Conservation (phyloP, 441 rosid species). For the Kokia cookei region DNA sequence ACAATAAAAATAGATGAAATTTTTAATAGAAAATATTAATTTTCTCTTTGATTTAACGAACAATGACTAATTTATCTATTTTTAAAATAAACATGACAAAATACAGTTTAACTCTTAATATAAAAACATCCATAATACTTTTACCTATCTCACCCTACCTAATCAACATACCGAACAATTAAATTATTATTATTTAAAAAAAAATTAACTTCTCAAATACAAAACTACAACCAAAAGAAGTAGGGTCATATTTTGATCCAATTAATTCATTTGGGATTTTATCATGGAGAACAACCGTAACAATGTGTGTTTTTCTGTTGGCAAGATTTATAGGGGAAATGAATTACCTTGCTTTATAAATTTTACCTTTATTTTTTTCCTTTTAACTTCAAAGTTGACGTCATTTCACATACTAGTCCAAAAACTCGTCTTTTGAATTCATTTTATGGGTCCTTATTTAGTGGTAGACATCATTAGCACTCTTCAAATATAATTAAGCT, state of each 20-base stretch:
- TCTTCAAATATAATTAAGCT: not conserved
- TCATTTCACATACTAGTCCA: not conserved
- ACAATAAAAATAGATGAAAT: no score
- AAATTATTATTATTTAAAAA: no score
- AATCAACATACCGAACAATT: no score
- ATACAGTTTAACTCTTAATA: no score
- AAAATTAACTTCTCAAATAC: no score
- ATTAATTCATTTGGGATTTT: not conserved
- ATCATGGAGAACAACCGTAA: not conserved
- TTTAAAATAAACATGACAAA: no score
- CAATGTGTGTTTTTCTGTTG: not conserved
- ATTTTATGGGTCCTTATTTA: not conserved
- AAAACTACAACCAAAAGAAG: no score
- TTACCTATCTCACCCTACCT: accelerated
- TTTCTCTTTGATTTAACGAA: no score
- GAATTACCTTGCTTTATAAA: not conserved
- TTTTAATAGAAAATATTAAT: no score
- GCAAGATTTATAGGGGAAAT: not conserved
- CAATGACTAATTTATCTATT: no score
- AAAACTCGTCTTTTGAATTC: not conserved
- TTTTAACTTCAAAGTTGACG: not conserved
- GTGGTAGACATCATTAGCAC: not conserved
- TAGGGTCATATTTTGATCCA: not conserved
- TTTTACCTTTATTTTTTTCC: not conserved
- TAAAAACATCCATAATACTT: no score